Evolutionary conservation across 2,329 filamentous ascomycete species (phyloP), one percentile per base, ranked within the genome.

Genomic region (Myriosclerotinia scirpicola): DNA sequence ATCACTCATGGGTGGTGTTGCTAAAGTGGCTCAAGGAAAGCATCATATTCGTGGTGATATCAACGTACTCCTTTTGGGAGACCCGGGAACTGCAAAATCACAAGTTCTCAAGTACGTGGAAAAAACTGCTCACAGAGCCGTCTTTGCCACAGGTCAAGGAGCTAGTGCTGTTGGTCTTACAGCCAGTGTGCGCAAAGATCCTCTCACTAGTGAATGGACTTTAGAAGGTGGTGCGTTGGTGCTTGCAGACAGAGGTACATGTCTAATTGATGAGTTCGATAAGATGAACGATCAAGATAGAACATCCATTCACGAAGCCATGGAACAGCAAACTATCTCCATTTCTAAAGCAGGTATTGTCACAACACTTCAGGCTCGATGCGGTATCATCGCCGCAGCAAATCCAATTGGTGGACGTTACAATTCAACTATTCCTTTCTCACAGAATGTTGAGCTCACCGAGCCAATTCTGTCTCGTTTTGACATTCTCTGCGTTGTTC

Each of bases 231-330:
- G 95, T 76, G 95, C 95, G 5, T 84, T 99, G 14, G 95, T 99
- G 74, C 86, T 99, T 66, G 95, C 95, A 20, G 95, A 99, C 77
- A 90, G 92, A 71, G 95, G 95, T 52, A 97, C 92, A 20, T 98
- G 95, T 75, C 83, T 99, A 40, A 99, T 99, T 70, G 95, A 99
- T 75, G 95, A 99, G 79, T 99, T 99, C 74, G 95, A 99, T 85
- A 99, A 99, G 84, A 99, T 99, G 95, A 98, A 98, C 78, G 95
- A 99, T 77, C 93, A 98, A 77, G 95, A 99, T 78, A 88, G 95
- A 71, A 98, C 95, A 0, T 97, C 93, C 9, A 99, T 99, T 73
- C 95, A 99, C 84, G 95, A 99, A 83, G 95, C 95, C 68, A 99
- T 99, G 95, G 95, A 99, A 79, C 95, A 99, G 79, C 95, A 99